A percentile compares a stretch with the other conserved stretches of the same genome.
These are phyloP conservation scores for Zygnema cylindricum DNA, from an alignment of 139 green algal genomes.

Conservation along the genomic window DNA sequence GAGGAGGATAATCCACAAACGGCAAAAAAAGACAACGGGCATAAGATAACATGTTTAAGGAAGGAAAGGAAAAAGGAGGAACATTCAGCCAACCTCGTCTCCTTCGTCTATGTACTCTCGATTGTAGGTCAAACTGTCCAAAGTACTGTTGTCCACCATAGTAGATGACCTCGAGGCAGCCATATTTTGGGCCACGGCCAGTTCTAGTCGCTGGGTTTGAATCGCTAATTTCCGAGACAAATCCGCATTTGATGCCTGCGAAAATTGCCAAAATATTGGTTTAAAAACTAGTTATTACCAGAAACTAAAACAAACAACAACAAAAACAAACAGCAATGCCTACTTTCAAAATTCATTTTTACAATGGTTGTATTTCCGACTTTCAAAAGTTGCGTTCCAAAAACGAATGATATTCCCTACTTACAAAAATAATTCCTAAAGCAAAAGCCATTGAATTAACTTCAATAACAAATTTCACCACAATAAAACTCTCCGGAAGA, in stretches of 20 bases:
- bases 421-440: too few relatives aligned
- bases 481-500: too few relatives aligned
- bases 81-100: conserved; percentile 14
- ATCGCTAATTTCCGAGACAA: conserved; percentile 32
- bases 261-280: not conserved
- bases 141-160: not conserved
- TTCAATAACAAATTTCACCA: too few relatives aligned
- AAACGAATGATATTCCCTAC: not conserved
- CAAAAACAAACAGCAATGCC: not conserved
- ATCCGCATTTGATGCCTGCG: conserved; percentile 38
- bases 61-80: not conserved
- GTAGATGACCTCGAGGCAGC: conserved; percentile 5
- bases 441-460: too few relatives aligned
- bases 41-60: not conserved
- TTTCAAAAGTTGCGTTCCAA: not conserved
- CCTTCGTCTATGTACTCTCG: conserved; percentile 27
- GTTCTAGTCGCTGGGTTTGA: conserved; percentile 35
- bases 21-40: not conserved
- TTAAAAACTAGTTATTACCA: not conserved
- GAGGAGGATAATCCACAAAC: too few relatives aligned
- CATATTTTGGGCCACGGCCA: conserved; percentile 33
- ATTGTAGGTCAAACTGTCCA: not conserved
- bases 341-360: not conserved
- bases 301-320: not conserved
- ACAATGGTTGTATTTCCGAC: not conserved